Base-by-base conservation (phyloP, 192 early-diverging fungal species). In the Dissophora ornata region DNA sequence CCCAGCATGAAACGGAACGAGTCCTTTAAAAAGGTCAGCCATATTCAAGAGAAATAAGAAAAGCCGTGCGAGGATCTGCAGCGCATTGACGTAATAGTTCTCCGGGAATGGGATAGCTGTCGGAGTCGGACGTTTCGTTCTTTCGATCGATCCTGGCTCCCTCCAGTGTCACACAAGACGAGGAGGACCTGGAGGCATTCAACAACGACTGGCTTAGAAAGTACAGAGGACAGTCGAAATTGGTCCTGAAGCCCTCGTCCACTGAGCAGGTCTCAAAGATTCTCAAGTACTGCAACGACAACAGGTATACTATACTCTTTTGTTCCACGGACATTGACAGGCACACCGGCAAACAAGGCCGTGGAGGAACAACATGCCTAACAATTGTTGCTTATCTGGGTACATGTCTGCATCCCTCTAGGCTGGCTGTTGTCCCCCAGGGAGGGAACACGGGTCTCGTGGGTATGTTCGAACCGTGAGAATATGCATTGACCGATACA, bases 371-470 rank as follows among this genome's bases (percentile, higher is more conserved):
- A n/a, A n/a, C n/a, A n/a, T n/a, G n/a, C n/a, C n/a, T n/a, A n/a
- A n/a, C n/a, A n/a, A n/a, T n/a, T n/a, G n/a, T n/a, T n/a, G n/a
- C n/a, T n/a, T n/a, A n/a, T n/a, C n/a, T n/a, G n/a, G n/a, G n/a
- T n/a, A n/a, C n/a, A n/a, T n/a, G n/a, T n/a, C n/a, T n/a, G n/a
- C n/a, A n/a, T 40, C 9, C 5, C 2, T 22, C 34, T 59, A 82
- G 67, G 49, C 78, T 99, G 25, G 97, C 98, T 2, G 92, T 99
- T 30, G 95, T 96, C 10, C 96, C 98, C 32, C 98, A 99, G 81
- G 97, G 98, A 53, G 98, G 97, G 42, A 99, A 99, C 80, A 99
- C 96, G 3, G 96, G 96, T 29, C 84, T 99, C 22, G 97, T 98
- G 22, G 97, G 81, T 82, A 60, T 19, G 60, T 52, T 5, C n/a